A percentile compares a stretch with the other conserved stretches of the same genome.
Evolutionary conservation across 352 stramenopile species (phyloP).

Genomic region (Pythium dissimile): DNA sequence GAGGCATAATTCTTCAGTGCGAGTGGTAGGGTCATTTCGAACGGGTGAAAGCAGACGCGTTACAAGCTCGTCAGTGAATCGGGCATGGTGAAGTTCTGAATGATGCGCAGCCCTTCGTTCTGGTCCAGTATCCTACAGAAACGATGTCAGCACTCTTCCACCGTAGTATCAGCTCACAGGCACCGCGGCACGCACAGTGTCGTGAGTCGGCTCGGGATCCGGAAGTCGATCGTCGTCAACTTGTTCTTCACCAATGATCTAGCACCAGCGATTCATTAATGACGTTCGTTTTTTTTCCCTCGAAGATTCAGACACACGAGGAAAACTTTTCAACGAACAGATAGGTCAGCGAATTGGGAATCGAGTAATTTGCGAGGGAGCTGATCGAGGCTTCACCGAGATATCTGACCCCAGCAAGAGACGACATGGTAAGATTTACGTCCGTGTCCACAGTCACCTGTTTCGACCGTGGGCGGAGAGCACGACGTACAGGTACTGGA

Average conservation of each 20-base stretch:
- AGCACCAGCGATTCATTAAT: no score
- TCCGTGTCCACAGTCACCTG: no score
- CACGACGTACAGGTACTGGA: slow-evolving; percentile 2
- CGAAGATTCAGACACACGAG: no score
- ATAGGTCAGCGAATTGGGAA: not conserved
- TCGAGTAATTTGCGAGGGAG: slow-evolving; percentile 6
- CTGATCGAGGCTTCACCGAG: not conserved
- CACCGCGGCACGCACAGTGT: not conserved
- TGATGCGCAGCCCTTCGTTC: not conserved
- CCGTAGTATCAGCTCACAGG: not conserved
- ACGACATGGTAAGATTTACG: no score
- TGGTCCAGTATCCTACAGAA: not conserved
- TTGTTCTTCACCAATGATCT: not conserved
- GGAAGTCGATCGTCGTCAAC: not conserved
- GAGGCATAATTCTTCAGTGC: no score
- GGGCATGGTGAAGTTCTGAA: slow-evolving; percentile 10
- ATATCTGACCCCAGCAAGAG: not conserved
- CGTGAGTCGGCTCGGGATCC: not conserved
- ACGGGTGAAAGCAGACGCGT: not conserved
- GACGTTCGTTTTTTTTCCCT: no score
- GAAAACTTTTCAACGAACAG: slow-evolving; percentile 8
- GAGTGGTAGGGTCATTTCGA: not conserved
- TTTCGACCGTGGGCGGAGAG: not conserved
- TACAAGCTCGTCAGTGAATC: slow-evolving; percentile 1
- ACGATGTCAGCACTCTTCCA: not conserved